Evolutionary conservation across 345 rosid genomes (phyloP).

Genomic region (Aquilaria yunnanensis): DNA sequence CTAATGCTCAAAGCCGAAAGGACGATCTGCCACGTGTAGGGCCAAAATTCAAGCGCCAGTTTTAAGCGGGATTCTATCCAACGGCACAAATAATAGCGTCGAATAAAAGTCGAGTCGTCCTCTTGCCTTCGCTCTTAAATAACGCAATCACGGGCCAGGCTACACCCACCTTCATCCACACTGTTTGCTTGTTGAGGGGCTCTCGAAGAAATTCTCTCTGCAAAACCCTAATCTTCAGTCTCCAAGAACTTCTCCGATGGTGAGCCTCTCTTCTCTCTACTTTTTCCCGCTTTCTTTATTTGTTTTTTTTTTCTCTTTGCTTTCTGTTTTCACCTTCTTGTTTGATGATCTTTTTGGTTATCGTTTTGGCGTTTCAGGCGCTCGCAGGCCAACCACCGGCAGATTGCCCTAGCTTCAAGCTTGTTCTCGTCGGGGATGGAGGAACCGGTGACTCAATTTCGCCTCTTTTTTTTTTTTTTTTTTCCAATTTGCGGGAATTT

Average conservation of each 20-base stretch:
- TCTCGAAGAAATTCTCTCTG: neutral
- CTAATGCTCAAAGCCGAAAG: too few relatives aligned
- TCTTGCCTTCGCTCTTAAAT: neutral
- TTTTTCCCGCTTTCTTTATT: neutral
- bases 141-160: neutral
- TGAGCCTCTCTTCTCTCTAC: neutral
- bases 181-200: neutral
- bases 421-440: too few relatives aligned
- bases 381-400: too few relatives aligned
- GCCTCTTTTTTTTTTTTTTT: neutral
- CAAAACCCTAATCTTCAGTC: neutral
- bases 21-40: neutral
- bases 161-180: neutral
- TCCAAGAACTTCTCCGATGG: neutral
- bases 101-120: neutral
- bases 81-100: neutral
- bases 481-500: neutral
- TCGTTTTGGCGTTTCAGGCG: too few relatives aligned
- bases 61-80: neutral
- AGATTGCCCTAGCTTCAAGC: too few relatives aligned
- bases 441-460: too few relatives aligned
- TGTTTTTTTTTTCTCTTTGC: neutral
- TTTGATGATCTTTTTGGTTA: too few relatives aligned
- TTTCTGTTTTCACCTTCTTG: neutral
- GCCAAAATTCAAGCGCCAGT: neutral